Base-by-base conservation (phyloP, 2,329 filamentous ascomycete species). In the Nigrospora oryzae region DNA sequence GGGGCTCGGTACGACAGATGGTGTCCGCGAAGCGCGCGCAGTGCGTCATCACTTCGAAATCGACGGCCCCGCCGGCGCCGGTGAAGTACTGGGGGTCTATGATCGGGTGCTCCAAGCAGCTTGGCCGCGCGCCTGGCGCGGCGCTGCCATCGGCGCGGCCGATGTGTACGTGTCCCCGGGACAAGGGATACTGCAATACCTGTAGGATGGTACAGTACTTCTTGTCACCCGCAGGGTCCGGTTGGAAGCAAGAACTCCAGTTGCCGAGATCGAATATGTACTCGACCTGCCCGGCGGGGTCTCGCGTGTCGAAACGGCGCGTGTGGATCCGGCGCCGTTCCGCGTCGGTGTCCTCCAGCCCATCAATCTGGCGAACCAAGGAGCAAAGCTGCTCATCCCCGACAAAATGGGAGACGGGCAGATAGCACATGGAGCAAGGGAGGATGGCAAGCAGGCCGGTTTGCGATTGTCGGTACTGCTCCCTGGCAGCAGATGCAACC, bases 151-250 rank as follows among this genome's bases (percentile, higher is more conserved):
- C 30, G 2, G 15, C 11, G 2, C 42, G 32, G 4, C 46, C 56
- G 41, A 76, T 65, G 47, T 77, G 74, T 11, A 77, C 61, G 2
- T 62, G 67, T 0, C 74, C 74, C 3, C 63, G 59, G 0, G 70
- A 69, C 30, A 73, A 73, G 0, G 74, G 73, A 53, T 76, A 74
- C 47, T 75, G 72, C 1, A 77, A 56, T 46, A 75, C 69, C 46
- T 69, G 67, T 0, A 75, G 50, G 61, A 75, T 66, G 3, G 68
- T 73, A 10, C 61, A 70, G 45, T 75, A 74, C 44, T 64, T 67
- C 47, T 69, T 74, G 2, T 56, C 60, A 38, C 56, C 46, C 3
- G 32, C 38, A 5, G 38, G 23, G 5, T 49, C 59, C 39, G 43
- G 59, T 44, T 32, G 53, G 40, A 56, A 70, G 58, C 50, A 57